A percentile compares a stretch with the other conserved stretches of the same genome.
Conservation (phyloP, 2,329 filamentous ascomycete species). For the Xylariaceae sp. region DNA sequence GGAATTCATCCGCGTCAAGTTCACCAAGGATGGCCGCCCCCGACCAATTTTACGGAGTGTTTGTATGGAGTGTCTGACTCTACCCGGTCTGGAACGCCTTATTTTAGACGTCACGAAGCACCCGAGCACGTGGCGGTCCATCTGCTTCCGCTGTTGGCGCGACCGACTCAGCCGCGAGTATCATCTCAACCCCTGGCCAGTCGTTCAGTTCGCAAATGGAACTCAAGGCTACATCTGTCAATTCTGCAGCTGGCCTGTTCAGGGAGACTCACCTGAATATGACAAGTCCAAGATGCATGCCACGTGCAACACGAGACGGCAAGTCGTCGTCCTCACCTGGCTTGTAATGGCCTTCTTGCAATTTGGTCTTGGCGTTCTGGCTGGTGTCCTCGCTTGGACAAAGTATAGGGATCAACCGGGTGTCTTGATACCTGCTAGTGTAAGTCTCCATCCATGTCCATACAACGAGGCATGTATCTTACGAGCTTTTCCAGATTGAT, state of each 20-base stretch:
- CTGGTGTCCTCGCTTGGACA: slow-evolving; percentile 24
- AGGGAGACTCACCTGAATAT: slow-evolving; percentile 13
- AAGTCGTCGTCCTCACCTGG: slow-evolving; percentile 22
- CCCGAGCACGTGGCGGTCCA: slow-evolving; percentile 20
- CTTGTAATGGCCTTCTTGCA: slow-evolving; percentile 27
- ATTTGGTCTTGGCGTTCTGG: slow-evolving; percentile 26
- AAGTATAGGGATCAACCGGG: slow-evolving; percentile 18
- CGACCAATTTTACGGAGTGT: slow-evolving; percentile 16
- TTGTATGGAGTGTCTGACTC: slow-evolving; percentile 23
- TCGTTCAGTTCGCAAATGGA: slow-evolving; percentile 23
- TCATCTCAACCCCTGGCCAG: slow-evolving; percentile 25
- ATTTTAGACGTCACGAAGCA: slow-evolving; percentile 19
- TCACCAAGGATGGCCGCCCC: slow-evolving; percentile 14
- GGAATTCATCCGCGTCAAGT: slow-evolving; percentile 21
- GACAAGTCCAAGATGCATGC: slow-evolving; percentile 16
- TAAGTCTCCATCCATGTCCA: slow-evolving; percentile 7
- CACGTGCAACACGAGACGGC: slow-evolving; percentile 19
- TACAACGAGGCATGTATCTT: no score
- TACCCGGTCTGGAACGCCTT: slow-evolving; percentile 23
- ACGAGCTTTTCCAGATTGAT: slow-evolving; percentile 20
- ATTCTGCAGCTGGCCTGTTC: slow-evolving; percentile 28
- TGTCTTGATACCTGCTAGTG: slow-evolving; percentile 24
- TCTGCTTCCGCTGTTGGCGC: slow-evolving; percentile 28
- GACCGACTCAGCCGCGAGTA: slow-evolving; percentile 19
- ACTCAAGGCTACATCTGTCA: slow-evolving; percentile 27